Evolutionary conservation across 306 rosid species (phyloP).

Genomic region (Castanea crenata): DNA sequence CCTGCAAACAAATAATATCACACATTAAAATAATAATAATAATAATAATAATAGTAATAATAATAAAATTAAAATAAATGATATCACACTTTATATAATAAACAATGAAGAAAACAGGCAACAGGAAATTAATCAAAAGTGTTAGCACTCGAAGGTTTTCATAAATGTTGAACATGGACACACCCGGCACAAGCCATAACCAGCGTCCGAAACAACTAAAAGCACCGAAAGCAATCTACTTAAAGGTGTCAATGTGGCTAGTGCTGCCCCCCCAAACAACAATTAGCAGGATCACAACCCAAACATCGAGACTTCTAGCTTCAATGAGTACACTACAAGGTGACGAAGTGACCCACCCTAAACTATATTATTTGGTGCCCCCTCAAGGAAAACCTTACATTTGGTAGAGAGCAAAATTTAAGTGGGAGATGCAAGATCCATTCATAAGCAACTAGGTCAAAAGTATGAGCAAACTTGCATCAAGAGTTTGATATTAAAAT

Average conservation of each 20-base stretch:
- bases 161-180: not conserved
- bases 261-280: not conserved
- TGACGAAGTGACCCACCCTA: not conserved
- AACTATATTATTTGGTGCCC: not conserved
- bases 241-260: not conserved
- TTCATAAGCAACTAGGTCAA: not conserved
- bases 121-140: not conserved
- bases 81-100: not conserved
- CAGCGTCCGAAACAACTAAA: no score
- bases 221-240: no score
- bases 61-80: not conserved
- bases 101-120: constrained; percentile 7
- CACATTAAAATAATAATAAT: constrained; percentile 1
- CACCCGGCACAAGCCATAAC: not conserved
- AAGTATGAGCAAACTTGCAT: not conserved
- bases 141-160: not conserved
- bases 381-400: not conserved
- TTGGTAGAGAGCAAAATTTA: not conserved
- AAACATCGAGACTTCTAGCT: not conserved
- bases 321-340: not conserved
- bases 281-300: not conserved
- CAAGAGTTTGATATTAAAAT: not conserved
- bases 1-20: constrained; percentile 33
- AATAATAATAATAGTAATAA: not conserved
- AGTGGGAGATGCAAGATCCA: not conserved